phyloP scores from a whole-genome alignment of 1,284 basidiomycete species.

The Pyrrhoderma lamaoense region DNA sequence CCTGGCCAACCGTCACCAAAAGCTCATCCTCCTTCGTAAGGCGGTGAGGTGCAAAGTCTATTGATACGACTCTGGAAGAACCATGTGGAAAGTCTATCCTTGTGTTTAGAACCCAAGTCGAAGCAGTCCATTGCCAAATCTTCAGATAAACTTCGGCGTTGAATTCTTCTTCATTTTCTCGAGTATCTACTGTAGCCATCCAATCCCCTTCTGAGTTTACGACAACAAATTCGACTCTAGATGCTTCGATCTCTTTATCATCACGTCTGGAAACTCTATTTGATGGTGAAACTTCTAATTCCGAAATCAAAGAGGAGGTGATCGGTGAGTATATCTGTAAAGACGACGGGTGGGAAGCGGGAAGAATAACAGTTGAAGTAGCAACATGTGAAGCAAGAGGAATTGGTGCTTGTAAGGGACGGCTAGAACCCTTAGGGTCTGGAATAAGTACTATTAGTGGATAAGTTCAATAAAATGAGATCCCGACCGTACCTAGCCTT shows the following conservation, averaged over 20 bases:
- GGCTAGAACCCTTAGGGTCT: constrained; percentile 14
- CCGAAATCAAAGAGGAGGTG: constrained; percentile 67
- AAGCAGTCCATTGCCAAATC: constrained; percentile 79
- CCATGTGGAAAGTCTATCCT: constrained; percentile 89
- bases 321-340: constrained; percentile 85
- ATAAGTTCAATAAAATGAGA: not conserved
- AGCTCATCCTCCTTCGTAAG: constrained; percentile 31
- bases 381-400: constrained; percentile 68
- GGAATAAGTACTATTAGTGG: not conserved
- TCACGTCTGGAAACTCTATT: constrained; percentile 86
- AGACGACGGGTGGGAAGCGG: constrained; percentile 91
- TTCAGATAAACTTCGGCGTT: constrained; percentile 77
- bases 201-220: constrained; percentile 72
- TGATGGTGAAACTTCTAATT: constrained; percentile 90
- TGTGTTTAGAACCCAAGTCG: constrained; percentile 62
- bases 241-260: constrained; percentile 72
- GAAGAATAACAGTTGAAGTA: constrained; percentile 76
- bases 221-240: constrained; percentile 66
- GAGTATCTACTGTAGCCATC: constrained; percentile 89
- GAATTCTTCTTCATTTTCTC: constrained; percentile 60
- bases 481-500: constrained; percentile 55
- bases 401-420: constrained; percentile 21
- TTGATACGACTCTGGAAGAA: constrained; percentile 49
- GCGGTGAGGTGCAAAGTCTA: constrained; percentile 57
- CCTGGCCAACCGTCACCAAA: constrained; percentile 63